A percentile compares a stretch with the other conserved stretches of the same genome.
These are phyloP conservation scores for Arthromyces matolae DNA, from an alignment of 768 basidiomycete species.

Conservation along the genomic window DNA sequence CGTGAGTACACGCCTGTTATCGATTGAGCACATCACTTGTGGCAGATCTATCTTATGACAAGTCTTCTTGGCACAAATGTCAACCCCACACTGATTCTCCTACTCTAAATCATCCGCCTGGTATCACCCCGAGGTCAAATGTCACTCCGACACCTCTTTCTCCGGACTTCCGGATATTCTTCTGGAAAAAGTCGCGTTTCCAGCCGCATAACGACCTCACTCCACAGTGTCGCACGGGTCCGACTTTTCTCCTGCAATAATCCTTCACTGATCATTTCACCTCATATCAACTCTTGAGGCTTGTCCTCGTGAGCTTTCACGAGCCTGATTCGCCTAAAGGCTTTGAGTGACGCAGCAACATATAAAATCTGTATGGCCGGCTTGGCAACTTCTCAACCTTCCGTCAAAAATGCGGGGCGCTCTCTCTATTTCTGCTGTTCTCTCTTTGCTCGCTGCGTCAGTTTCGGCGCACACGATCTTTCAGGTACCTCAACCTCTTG, in stretches of 20 bases:
- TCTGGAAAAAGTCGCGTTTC: conserved; percentile 16
- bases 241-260: conserved; percentile 16
- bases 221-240: neutral
- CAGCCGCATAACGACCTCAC: neutral
- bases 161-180: conserved; percentile 8
- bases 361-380: conserved; percentile 2
- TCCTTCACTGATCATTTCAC: neutral
- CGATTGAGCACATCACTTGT: too few species aligned
- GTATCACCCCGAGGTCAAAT: neutral
- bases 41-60: too few species aligned
- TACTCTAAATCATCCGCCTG: too few species aligned
- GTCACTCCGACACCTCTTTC: neutral
- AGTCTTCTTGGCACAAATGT: too few species aligned
- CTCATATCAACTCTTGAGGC: neutral
- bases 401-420: conserved; percentile 3
- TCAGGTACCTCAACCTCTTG: conserved; percentile 29
- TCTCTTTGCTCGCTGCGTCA: conserved; percentile 18
- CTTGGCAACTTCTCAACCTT: neutral
- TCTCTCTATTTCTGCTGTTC: conserved; percentile 5
- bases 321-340: neutral
- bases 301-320: conserved; percentile 1
- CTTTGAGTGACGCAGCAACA: neutral
- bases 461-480: conserved; percentile 51
- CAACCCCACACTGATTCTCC: too few species aligned
- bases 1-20: too few species aligned